Evolutionary conservation across 352 stramenopile species (phyloP).

Genomic region (Phytophthora fragariaefolia): DNA sequence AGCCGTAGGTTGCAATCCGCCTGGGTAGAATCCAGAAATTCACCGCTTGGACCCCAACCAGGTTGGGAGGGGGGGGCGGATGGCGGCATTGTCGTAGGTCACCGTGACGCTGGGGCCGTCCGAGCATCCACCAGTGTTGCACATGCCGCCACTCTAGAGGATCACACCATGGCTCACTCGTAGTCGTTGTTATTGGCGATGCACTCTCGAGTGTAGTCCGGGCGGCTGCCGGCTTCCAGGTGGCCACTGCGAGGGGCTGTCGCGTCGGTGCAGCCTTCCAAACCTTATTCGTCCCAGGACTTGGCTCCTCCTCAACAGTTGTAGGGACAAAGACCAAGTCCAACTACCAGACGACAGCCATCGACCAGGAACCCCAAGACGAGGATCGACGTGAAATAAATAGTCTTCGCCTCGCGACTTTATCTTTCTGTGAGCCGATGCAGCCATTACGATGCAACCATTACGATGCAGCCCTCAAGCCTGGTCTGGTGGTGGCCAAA

Average conservation of each 20-base stretch:
- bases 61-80: too few relatives aligned
- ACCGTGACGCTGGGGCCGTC: slow-evolving; percentile 27
- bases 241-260: background rate
- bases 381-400: background rate
- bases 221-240: slow-evolving; percentile 33
- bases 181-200: slow-evolving; percentile 49
- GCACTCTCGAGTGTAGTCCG: slow-evolving; percentile 38
- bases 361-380: background rate
- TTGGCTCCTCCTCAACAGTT: background rate
- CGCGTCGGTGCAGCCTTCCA: background rate
- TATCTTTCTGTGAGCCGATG: background rate
- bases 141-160: slow-evolving; percentile 28
- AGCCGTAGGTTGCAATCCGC: background rate
- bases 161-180: slow-evolving; percentile 52
- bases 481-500: too few relatives aligned
- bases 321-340: background rate
- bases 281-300: background rate
- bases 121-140: slow-evolving; percentile 28
- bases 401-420: background rate
- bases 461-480: too few relatives aligned
- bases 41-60: background rate
- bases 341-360: too few relatives aligned
- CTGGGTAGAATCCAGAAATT: background rate
- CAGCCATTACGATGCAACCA: too few relatives aligned
- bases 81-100: slow-evolving; percentile 29